A percentile compares a stretch with the other conserved stretches of the same genome.
Conservation (phyloP, 208 protist genomes). For the Leptomonas pyrrhocoris region DNA sequence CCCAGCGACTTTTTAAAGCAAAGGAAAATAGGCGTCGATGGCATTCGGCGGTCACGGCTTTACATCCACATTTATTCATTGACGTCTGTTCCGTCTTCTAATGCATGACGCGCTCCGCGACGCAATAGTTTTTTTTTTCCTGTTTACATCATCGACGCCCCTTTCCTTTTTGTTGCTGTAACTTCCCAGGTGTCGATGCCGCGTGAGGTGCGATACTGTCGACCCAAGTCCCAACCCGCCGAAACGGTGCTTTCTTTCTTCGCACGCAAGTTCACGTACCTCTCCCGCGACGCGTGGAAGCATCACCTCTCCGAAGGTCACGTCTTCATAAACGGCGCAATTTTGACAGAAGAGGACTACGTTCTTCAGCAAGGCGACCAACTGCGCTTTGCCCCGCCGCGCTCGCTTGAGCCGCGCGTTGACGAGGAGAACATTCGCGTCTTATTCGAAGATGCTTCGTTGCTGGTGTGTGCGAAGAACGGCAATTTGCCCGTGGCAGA, state of each 20-base stretch:
- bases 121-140: no score
- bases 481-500: conserved; percentile 83
- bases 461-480: conserved; percentile 78
- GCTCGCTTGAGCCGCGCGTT: conserved; percentile 65
- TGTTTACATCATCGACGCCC: no score
- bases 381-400: conserved; percentile 71
- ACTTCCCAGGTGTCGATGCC: conserved; percentile 35
- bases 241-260: conserved; percentile 63
- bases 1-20: no score
- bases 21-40: no score
- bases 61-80: no score
- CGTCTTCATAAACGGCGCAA: conserved; percentile 39
- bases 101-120: no score
- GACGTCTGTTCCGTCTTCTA: no score
- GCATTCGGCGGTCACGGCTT: no score
- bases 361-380: conserved; percentile 60
- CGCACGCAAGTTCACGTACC: conserved; percentile 57
- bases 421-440: conserved; percentile 61
- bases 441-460: conserved; percentile 54
- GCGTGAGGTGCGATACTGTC: conserved; percentile 63
- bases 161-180: not conserved
- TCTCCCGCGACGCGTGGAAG: conserved; percentile 51
- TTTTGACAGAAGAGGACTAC: conserved; percentile 15
- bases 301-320: conserved; percentile 57
- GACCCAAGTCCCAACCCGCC: conserved; percentile 46